A percentile compares a stretch with the other conserved stretches of the same genome.
Evolutionary conservation across 1,284 basidiomycete genomes (phyloP).

Genomic region (Lentinula novae-zelandiae): DNA sequence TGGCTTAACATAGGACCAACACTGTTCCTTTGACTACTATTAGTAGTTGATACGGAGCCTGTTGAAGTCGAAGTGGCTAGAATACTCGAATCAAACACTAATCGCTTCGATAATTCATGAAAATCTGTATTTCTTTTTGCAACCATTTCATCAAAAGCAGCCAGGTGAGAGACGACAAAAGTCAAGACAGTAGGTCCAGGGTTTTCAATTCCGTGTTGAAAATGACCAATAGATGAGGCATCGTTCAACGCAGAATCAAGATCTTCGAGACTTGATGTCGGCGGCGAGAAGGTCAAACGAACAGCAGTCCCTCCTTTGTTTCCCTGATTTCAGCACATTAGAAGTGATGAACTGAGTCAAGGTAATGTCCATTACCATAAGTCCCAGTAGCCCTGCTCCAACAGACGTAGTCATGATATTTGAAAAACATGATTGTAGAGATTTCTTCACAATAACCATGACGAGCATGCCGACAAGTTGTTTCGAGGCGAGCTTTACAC

Average conservation of each 20-base stretch:
- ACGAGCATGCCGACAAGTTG: conserved; percentile 79
- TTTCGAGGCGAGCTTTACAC: conserved; percentile 59
- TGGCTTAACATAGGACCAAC: background rate
- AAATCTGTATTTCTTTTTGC: conserved; percentile 70
- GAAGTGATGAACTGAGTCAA: conserved; percentile 5
- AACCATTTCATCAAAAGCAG: conserved; percentile 75
- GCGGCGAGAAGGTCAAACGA: conserved; percentile 53
- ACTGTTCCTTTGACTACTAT: background rate
- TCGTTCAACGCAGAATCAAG: conserved; percentile 7
- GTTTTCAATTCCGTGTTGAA: conserved; percentile 6
- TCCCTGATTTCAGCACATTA: conserved; percentile 39
- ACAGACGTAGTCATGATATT: conserved; percentile 47
- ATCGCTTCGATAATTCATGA: conserved; percentile 53
- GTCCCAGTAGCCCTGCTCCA: conserved; percentile 68
- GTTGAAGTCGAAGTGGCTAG: conserved; percentile 16
- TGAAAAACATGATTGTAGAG: conserved; percentile 44
- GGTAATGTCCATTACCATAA: conserved; percentile 45
- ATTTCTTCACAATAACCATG: conserved; percentile 58
- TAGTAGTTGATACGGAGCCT: conserved; percentile 16
- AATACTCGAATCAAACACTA: conserved; percentile 37
- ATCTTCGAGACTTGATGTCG: conserved; percentile 14
- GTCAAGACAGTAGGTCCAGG: conserved; percentile 49
- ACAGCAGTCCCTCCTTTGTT: conserved; percentile 73
- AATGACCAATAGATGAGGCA: background rate
- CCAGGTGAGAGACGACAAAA: conserved; percentile 74